These are phyloP conservation scores for Harringtonia aguacate DNA, from an alignment of 2,329 filamentous ascomycete genomes.

Conservation along the genomic window DNA sequence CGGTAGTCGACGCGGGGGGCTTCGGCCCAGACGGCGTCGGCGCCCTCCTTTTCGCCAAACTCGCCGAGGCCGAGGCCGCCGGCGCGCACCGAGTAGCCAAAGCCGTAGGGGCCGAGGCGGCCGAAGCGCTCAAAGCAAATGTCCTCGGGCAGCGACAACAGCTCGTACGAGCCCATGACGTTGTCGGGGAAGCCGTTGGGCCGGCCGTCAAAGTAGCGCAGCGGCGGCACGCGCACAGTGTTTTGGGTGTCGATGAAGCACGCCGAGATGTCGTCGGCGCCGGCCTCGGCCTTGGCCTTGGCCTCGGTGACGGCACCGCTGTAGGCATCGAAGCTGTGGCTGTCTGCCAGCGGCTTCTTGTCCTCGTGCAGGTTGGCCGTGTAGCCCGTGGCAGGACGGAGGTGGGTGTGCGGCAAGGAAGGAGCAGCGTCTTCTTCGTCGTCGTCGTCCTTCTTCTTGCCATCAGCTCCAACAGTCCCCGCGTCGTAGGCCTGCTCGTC, in stretches of 20 bases:
- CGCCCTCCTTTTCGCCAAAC: constrained; percentile 71
- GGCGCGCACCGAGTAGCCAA: constrained; percentile 68
- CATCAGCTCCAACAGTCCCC: no score
- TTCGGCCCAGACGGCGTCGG: constrained; percentile 67
- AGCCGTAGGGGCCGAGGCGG: constrained; percentile 77
- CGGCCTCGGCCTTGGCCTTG: constrained; percentile 29
- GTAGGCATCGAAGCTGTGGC: constrained; percentile 8
- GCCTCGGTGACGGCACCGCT: constrained; percentile 3
- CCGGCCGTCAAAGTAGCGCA: constrained; percentile 68
- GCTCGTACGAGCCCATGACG: constrained; percentile 75
- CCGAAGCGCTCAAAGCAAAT: constrained; percentile 92
- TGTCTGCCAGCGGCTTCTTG: constrained; percentile 12
- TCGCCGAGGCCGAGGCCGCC: constrained; percentile 81
- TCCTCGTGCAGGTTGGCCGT: constrained; percentile 1
- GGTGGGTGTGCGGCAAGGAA: constrained; percentile 13
- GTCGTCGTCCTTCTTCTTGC: no score
- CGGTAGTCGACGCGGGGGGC: constrained; percentile 66
- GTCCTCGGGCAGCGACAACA: constrained; percentile 68
- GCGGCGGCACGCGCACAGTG: constrained; percentile 53
- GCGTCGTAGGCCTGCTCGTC: constrained; percentile 42
- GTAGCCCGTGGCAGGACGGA: constrained; percentile 10
- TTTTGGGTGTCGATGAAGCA: constrained; percentile 68
- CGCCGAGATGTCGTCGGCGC: constrained; percentile 34
- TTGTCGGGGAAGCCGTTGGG: constrained; percentile 77
- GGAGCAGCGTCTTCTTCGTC: background rate